Evolutionary conservation across 768 basidiomycete genomes (phyloP).

Genomic region (Suillus variegatus): DNA sequence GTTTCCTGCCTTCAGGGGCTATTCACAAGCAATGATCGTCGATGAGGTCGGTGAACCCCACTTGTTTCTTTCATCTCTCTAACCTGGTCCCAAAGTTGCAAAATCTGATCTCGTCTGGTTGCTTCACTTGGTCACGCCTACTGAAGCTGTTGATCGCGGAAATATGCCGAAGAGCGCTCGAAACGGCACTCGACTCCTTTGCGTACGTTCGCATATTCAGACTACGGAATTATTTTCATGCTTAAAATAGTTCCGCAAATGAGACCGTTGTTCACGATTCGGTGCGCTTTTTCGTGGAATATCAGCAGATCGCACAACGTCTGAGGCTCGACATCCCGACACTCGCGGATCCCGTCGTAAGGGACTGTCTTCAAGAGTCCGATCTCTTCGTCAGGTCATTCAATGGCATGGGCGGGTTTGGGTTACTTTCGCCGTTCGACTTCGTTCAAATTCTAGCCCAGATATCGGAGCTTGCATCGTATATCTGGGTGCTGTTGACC

Average conservation of each 20-base stretch:
- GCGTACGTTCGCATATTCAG: constrained; percentile 54
- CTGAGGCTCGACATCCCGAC: constrained; percentile 79
- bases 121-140: constrained; percentile 70
- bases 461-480: constrained; percentile 69
- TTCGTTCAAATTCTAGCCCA: constrained; percentile 74
- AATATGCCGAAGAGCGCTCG: constrained; percentile 60
- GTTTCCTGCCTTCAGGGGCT: constrained; percentile 81
- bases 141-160: constrained; percentile 61
- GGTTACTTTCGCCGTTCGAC: constrained; percentile 78
- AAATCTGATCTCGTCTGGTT: constrained; percentile 64
- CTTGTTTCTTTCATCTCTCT: constrained; percentile 14
- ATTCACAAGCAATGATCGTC: constrained; percentile 84
- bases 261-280: constrained; percentile 74
- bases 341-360: constrained; percentile 67
- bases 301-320: constrained; percentile 76
- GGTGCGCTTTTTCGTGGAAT: constrained; percentile 73
- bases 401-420: constrained; percentile 70
- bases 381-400: constrained; percentile 85
- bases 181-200: constrained; percentile 67
- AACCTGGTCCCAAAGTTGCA: constrained; percentile 53
- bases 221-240: constrained; percentile 4
- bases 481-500: constrained; percentile 66
- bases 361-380: constrained; percentile 83
- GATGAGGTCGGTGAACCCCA: constrained; percentile 61
- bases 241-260: constrained; percentile 57